phyloP scores from a whole-genome alignment of 495 filamentous ascomycete species.

The Xylaria acuta region DNA sequence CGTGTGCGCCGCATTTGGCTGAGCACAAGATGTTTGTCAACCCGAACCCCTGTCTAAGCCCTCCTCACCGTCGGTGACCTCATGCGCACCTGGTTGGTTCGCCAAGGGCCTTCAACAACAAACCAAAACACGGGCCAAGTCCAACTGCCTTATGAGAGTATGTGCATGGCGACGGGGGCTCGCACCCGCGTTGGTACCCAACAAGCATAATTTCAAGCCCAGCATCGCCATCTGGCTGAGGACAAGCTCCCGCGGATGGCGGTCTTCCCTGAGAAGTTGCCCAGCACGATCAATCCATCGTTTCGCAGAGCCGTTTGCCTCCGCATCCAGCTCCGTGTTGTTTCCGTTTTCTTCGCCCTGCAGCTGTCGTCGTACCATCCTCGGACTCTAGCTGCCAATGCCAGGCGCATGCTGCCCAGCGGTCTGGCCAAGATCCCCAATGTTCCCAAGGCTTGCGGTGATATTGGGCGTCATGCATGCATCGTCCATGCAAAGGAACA shows the following conservation, averaged over 20 bases:
- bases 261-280: neutral
- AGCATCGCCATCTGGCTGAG: slow-evolving; percentile 4
- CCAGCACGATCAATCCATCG: neutral
- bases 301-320: neutral
- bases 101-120: neutral
- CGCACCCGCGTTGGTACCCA: slow-evolving; percentile 25
- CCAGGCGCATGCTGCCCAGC: slow-evolving; percentile 9
- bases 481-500: slow-evolving; percentile 14
- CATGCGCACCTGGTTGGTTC: neutral
- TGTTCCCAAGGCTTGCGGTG: neutral
- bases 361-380: slow-evolving; percentile 22
- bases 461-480: slow-evolving; percentile 19
- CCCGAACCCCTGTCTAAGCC: neutral
- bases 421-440: slow-evolving; percentile 2
- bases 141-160: neutral
- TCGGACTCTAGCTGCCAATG: slow-evolving; percentile 16
- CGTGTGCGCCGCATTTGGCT: neutral
- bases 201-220: slow-evolving; percentile 2
- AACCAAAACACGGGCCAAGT: neutral
- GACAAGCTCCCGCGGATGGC: slow-evolving; percentile 10
- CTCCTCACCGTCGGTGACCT: neutral
- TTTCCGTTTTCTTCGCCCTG: slow-evolving; percentile 26
- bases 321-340: slow-evolving; percentile 10
- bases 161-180: neutral
- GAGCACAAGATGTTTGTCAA: neutral